These are phyloP conservation scores for Eucalyptus regnans DNA, from an alignment of 345 rosid genomes.

Conservation along the genomic window DNA sequence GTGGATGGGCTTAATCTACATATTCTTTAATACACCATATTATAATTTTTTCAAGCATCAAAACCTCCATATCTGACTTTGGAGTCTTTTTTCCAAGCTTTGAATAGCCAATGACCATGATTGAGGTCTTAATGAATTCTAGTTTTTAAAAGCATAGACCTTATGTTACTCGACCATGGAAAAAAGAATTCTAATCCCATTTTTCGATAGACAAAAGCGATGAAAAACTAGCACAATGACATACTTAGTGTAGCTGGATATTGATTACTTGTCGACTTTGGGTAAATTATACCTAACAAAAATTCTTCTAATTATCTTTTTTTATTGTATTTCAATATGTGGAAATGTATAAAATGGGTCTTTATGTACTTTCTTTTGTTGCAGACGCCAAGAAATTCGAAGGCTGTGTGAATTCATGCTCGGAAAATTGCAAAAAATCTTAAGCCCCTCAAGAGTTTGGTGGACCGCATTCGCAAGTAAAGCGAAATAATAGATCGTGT, in stretches of 20 bases:
- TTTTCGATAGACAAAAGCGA: not conserved
- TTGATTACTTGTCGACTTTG: not conserved
- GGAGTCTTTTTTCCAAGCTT: not conserved
- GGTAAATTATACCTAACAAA: not conserved
- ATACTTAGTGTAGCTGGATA: not conserved
- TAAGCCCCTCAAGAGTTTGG: not conserved
- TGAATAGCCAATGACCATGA: not conserved
- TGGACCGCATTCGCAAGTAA: not conserved
- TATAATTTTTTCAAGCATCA: not conserved
- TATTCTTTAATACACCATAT: not conserved
- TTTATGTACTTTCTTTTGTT: not conserved
- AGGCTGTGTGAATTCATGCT: not conserved
- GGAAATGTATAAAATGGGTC: not conserved
- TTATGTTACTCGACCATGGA: not conserved
- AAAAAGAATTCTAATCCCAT: not conserved
- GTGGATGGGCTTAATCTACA: not conserved
- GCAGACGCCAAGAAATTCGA: not conserved
- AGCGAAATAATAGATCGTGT: not conserved
- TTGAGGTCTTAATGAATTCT: not conserved
- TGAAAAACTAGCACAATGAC: not conserved
- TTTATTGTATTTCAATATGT: not conserved
- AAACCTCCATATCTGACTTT: not conserved
- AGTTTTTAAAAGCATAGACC: not conserved
- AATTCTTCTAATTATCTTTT: not conserved
- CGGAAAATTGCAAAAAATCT: not conserved